Evolutionary conservation across 805 yeast species (phyloP).

Genomic region (Kregervanrija fluxuum): DNA sequence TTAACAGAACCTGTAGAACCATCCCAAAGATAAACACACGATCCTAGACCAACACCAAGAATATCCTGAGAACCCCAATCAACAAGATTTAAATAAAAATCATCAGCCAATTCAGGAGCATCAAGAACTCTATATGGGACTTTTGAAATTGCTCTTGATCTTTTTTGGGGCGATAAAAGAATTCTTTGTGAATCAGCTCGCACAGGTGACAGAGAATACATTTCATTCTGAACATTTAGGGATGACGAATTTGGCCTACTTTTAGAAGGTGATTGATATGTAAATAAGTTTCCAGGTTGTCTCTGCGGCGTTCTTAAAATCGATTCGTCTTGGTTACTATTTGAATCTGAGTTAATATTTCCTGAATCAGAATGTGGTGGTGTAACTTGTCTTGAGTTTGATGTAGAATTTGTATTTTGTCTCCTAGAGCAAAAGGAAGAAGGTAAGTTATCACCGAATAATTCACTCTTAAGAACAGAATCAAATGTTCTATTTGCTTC

Average conservation of each 20-base stretch:
- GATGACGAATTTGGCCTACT: constrained; percentile 52
- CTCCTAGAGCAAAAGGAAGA: constrained; percentile 13
- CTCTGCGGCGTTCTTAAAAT: constrained; percentile 24
- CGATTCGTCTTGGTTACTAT: constrained; percentile 12
- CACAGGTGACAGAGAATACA: constrained; percentile 80
- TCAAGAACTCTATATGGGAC: constrained; percentile 91
- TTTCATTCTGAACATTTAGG: constrained; percentile 60
- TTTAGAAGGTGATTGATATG: constrained; percentile 67
- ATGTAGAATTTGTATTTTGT: background rate
- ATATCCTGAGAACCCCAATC: constrained; percentile 94
- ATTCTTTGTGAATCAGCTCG: constrained; percentile 80
- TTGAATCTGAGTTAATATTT: background rate
- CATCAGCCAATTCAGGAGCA: constrained; percentile 94
- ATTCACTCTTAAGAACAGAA: constrained; percentile 77
- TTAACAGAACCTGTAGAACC: constrained; percentile 79
- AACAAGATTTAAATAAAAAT: constrained; percentile 82
- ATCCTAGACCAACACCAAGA: constrained; percentile 84
- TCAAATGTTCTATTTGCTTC: constrained; percentile 87
- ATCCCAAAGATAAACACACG: constrained; percentile 86
- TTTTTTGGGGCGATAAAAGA: constrained; percentile 74
- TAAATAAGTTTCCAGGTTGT: constrained; percentile 51
- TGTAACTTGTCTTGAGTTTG: constrained; percentile 15
- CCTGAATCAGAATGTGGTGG: constrained; percentile 15
- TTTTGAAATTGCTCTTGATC: constrained; percentile 68
- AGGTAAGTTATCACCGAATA: constrained; percentile 84